Percentiles rank a stretch among this genome's conserved stretches.
Conservation (phyloP, 2,329 filamentous ascomycete genomes). For the Zalaria obscura region DNA sequence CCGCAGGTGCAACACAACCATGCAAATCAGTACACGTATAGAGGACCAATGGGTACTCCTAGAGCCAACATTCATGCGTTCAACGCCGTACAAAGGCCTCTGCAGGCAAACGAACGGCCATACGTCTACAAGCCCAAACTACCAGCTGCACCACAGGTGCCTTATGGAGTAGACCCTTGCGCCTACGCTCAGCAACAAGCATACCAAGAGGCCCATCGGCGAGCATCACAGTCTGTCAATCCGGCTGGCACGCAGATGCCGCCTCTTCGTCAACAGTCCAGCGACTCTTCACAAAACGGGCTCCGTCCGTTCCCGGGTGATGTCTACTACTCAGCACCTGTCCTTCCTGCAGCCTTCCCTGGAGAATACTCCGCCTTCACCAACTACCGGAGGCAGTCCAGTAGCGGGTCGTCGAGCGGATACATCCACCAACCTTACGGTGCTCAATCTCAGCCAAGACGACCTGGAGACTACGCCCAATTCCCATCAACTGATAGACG, state of each 20-base stretch:
- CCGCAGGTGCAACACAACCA: constrained; percentile 17
- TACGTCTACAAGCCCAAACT: constrained; percentile 24
- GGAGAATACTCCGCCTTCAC: constrained; percentile 20
- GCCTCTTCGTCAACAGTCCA: constrained; percentile 10
- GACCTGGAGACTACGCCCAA: neutral
- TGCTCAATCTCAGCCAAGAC: constrained; percentile 1
- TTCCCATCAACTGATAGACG: constrained; percentile 1
- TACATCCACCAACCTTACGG: neutral
- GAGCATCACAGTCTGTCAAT: constrained; percentile 1
- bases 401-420: constrained; percentile 1
- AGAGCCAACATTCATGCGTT: neutral
- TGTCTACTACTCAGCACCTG: constrained; percentile 21
- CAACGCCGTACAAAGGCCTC: neutral
- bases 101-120: constrained; percentile 12
- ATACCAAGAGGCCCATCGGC: constrained; percentile 1
- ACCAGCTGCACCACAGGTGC: constrained; percentile 10
- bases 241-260: neutral
- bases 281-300: constrained; percentile 9
- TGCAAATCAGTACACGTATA: constrained; percentile 1
- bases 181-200: constrained; percentile 6
- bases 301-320: constrained; percentile 19
- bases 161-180: constrained; percentile 14
- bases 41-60: neutral
- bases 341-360: constrained; percentile 19
- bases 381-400: constrained; percentile 12